Evolutionary conservation across 2,329 filamentous ascomycete genomes (phyloP), one percentile per base, ranked within the genome.

Genomic region (Lachnellula subtilissima): DNA sequence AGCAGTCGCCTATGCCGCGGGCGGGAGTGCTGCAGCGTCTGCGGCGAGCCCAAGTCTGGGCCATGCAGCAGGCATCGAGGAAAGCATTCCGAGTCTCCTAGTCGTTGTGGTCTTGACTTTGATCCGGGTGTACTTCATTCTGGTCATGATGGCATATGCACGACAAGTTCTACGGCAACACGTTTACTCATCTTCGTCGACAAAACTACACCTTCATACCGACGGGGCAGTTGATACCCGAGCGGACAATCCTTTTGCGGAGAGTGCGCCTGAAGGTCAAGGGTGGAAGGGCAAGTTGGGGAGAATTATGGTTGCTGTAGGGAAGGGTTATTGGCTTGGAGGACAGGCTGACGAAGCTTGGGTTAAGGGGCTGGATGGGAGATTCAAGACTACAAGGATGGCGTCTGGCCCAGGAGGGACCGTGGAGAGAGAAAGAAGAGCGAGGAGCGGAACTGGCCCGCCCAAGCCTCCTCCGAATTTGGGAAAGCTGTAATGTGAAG

Each of bases 141-240:
- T 96, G 39, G 81, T 97, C 53, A 84, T 96, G 70, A 85, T 96
- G 73, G 85, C 89, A 6, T 94, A 89, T 71, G 90, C 92, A 3
- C 83, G 90, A 60, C 83, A 86, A 68, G 86, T 89, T 14, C 74
- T 97, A 50, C 82, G 88, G 57, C 85, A 86, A 63, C 84, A 89
- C 69, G 78, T 87, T 50, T 79, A 82, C 61, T 71, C 76, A 15
- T 75, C 75, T n/a, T 65, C 62, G 12, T 61, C 65, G 6, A 46
- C 57, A 23, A 69, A 69, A 46, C 47, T 68, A 17, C 67, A 70
- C 35, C 47, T 70, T 1, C 67, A 70, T 39, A 69, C 61, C n/a
- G 69, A 70, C 58, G 63, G 65, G 14, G 54, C 51, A 14, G 69
- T 73, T 25, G 75, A 80, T 55, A 74, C 77, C 52, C 73, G 78